Evolutionary conservation across 495 filamentous ascomycete genomes (phyloP).

Genomic region (Penicillium malachiteum): DNA sequence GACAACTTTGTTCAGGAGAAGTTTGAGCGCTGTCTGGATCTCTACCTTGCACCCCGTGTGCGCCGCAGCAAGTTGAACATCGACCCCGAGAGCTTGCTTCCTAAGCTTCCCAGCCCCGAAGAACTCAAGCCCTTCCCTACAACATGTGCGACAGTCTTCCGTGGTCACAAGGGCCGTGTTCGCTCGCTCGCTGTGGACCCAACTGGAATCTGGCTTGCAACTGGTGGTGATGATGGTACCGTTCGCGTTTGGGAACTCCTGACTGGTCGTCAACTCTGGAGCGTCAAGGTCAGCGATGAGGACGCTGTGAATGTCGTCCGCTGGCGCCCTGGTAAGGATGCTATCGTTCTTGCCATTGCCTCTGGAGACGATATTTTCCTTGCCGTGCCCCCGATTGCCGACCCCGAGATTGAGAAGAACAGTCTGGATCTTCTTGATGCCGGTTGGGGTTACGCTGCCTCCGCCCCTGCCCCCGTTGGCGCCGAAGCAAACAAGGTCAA

Average conservation of each 20-base stretch:
- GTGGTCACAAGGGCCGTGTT: constrained; percentile 86
- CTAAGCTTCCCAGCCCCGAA: constrained; percentile 91
- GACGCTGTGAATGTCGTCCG: constrained; percentile 84
- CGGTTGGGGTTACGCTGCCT: constrained; percentile 87
- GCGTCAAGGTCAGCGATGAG: constrained; percentile 69
- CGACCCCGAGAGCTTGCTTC: constrained; percentile 88
- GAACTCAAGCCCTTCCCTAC: constrained; percentile 94
- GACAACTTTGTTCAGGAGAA: constrained; percentile 87
- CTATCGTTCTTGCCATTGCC: constrained; percentile 76
- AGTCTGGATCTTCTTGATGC: constrained; percentile 76
- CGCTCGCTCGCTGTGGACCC: constrained; percentile 79
- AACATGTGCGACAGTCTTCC: constrained; percentile 75
- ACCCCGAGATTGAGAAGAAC: constrained; percentile 68
- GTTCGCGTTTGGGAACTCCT: constrained; percentile 87
- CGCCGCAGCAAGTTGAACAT: constrained; percentile 94
- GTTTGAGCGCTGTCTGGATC: constrained; percentile 91
- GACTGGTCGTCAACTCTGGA: constrained; percentile 87
- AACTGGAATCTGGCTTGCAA: constrained; percentile 74
- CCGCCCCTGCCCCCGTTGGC: constrained; percentile 56
- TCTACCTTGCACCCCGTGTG: constrained; percentile 91
- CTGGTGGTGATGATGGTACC: constrained; percentile 91
- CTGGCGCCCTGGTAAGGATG: constrained; percentile 85
- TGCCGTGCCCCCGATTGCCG: constrained; percentile 68
- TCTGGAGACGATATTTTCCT: constrained; percentile 83
- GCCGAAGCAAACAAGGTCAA: constrained; percentile 68